Percentiles rank a stretch among this genome's conserved stretches.
These are phyloP conservation scores for Hypoxylon sp. DNA, from an alignment of 2,329 filamentous ascomycete genomes.

Conservation along the genomic window DNA sequence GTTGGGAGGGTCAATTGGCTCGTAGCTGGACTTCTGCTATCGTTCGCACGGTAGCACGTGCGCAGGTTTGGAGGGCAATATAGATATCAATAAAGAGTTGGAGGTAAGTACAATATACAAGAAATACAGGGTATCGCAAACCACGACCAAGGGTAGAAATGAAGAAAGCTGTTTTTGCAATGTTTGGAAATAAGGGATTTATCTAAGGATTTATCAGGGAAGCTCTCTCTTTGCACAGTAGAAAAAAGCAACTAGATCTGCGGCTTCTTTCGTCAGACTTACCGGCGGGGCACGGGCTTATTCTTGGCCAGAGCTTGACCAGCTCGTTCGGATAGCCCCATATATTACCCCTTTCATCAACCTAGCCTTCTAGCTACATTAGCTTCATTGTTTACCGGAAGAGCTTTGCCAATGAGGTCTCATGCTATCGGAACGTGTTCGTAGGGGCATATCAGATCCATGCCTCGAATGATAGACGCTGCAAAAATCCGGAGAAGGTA, in stretches of 20 bases:
- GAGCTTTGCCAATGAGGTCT: conserved; percentile 26
- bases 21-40: conserved; percentile 14
- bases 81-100: neutral
- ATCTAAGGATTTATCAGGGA: neutral
- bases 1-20: conserved; percentile 4
- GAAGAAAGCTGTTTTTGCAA: conserved; percentile 6
- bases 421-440: conserved; percentile 28
- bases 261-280: conserved; percentile 32
- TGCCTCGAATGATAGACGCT: neutral
- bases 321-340: conserved; percentile 10
- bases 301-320: conserved; percentile 8
- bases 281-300: conserved; percentile 29
- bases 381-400: conserved; percentile 4
- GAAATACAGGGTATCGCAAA: conserved; percentile 11
- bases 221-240: conserved; percentile 18
- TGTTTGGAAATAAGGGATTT: neutral
- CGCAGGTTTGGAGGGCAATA: neutral
- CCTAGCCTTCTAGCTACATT: neutral
- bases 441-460: neutral
- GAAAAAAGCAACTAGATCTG: conserved; percentile 27
- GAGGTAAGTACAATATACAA: conserved; percentile 8
- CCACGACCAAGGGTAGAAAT: conserved; percentile 10
- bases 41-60: conserved; percentile 1
- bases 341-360: conserved; percentile 11
- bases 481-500: neutral